Conservation (phyloP, 75 land plant species). For the Cunninghamia lanceolata region DNA sequence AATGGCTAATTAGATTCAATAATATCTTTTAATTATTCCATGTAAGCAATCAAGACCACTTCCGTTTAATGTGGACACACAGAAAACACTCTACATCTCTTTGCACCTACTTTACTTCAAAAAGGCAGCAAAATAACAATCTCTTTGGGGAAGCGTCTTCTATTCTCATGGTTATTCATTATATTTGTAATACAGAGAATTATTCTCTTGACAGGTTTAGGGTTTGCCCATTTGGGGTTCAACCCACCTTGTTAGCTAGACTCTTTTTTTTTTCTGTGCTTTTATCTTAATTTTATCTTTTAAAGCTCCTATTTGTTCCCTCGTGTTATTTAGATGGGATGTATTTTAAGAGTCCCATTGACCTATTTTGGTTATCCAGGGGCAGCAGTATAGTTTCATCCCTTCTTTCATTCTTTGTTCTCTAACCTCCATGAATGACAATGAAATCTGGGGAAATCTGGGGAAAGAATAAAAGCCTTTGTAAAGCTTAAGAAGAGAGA, state of each 20-base stretch:
- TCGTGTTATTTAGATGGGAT: too few relatives aligned
- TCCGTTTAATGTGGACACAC: neutral
- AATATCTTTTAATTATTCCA: neutral
- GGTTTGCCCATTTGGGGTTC: neutral
- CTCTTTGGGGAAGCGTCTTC: neutral
- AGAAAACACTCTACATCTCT: neutral
- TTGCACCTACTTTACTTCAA: neutral
- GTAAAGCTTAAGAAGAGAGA: too few relatives aligned
- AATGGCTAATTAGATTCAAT: neutral
- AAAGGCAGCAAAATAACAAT: neutral
- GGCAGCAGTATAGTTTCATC: neutral
- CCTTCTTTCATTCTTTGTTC: too few relatives aligned
- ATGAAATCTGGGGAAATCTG: neutral
- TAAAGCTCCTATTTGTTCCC: too few relatives aligned
- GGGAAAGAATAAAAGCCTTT: neutral
- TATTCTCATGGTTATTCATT: neutral
- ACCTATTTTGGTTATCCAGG: neutral
- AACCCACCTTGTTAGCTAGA: neutral
- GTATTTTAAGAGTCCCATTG: neutral
- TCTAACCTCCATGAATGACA: neutral
- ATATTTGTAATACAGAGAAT: neutral
- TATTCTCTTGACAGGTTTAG: too few relatives aligned
- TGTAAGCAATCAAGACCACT: neutral
- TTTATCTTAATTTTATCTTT: too few relatives aligned
- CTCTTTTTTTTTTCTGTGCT: too few relatives aligned